phyloP scores from a whole-genome alignment of 352 stramenopile species.

The Globisporangium canariense region DNA sequence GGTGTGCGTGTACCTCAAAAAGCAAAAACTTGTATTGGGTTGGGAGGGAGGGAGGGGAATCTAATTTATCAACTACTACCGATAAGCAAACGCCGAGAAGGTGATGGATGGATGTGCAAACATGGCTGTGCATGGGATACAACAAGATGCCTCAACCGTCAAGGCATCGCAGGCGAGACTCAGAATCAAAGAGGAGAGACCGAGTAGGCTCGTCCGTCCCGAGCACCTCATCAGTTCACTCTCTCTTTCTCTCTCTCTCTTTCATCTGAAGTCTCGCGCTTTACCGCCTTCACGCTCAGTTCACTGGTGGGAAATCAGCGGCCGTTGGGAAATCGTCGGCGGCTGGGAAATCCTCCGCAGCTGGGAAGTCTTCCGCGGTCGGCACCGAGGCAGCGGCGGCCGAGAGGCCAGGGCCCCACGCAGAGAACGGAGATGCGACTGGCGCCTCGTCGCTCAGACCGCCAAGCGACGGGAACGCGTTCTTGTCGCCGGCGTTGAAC shows the following conservation, averaged over 20 bases:
- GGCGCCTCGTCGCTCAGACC: conserved; percentile 37
- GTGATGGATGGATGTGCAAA: background rate
- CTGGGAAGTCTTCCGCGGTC: conserved; percentile 27
- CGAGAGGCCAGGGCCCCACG: conserved; percentile 64
- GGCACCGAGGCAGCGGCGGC: conserved; percentile 30
- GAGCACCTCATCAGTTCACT: background rate
- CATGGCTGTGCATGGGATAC: conserved; percentile 4
- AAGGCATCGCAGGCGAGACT: conserved; percentile 1
- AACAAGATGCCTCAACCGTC: background rate
- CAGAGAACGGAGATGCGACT: conserved; percentile 18
- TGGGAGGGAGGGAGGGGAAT: conserved; percentile 15
- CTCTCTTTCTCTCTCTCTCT: background rate
- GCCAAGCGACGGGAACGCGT: conserved; percentile 78
- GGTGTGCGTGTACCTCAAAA: conserved; percentile 16
- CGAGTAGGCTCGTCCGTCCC: background rate
- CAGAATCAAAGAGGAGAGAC: background rate
- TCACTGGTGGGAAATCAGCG: conserved; percentile 31
- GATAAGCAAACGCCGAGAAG: conserved; percentile 8
- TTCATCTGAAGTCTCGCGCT: conserved; percentile 1
- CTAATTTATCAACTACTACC: conserved; percentile 36
- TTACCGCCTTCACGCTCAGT: conserved; percentile 26
- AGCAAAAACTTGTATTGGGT: conserved; percentile 21
- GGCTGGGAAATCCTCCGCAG: conserved; percentile 37
- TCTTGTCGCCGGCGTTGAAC: conserved; percentile 76
- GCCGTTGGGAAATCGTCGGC: conserved; percentile 33